These are phyloP conservation scores for Hanseniaspora lindneri DNA, from an alignment of 805 yeast genomes.

Conservation along the genomic window DNA sequence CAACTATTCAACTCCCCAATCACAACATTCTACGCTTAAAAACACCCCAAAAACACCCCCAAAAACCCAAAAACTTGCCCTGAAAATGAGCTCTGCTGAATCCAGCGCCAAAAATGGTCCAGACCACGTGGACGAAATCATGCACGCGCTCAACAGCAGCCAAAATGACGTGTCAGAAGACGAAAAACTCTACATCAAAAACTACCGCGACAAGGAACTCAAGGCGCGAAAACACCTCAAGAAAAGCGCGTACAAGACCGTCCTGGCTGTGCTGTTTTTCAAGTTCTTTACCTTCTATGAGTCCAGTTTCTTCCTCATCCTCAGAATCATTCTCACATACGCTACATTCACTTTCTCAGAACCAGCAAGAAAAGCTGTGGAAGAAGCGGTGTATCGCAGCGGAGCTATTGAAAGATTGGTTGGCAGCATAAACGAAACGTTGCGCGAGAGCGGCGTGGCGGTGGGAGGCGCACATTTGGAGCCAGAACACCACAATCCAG, in stretches of 20 bases:
- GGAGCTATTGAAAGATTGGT: background rate
- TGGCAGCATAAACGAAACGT: background rate
- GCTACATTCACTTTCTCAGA: constrained; percentile 2
- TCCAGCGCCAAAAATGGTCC: no score
- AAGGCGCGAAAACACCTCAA: constrained; percentile 8
- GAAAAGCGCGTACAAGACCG: background rate
- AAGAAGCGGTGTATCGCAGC: background rate
- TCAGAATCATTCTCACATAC: constrained; percentile 9
- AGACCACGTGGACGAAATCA: background rate
- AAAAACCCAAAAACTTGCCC: no score
- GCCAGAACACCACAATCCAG: no score
- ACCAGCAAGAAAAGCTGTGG: constrained; percentile 9
- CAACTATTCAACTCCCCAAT: no score
- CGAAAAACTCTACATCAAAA: constrained; percentile 10
- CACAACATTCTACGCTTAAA: no score
- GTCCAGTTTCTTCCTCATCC: constrained; percentile 6
- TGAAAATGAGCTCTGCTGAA: no score
- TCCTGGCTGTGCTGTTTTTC: constrained; percentile 7
- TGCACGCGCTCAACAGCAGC: background rate
- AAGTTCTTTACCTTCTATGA: constrained; percentile 14
- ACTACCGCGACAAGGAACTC: constrained; percentile 5
- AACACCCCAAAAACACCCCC: no score
- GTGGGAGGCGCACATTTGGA: no score
- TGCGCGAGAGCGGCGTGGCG: background rate
- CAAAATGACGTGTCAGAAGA: background rate